A percentile compares a stretch with the other conserved stretches of the same genome.
These are phyloP conservation scores for Aethionema arabicum DNA, from an alignment of 345 rosid species.

Conservation along the genomic window DNA sequence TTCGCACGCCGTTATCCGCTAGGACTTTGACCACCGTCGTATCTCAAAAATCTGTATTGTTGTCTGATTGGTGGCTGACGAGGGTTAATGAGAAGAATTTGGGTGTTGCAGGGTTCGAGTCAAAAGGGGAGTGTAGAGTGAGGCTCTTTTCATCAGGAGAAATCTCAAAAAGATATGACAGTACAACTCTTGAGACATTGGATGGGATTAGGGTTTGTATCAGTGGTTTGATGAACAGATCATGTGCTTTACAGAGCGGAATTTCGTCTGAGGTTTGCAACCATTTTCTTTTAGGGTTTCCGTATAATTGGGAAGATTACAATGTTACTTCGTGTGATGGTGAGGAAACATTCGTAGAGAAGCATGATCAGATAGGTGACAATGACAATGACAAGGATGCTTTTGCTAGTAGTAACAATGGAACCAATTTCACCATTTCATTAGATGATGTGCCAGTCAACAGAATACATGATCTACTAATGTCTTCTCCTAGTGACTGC, in stretches of 20 bases:
- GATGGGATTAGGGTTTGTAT: slow-evolving; percentile 30
- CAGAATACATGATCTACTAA: slow-evolving; percentile 23
- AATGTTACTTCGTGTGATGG: not conserved
- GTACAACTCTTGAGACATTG: slow-evolving; percentile 23
- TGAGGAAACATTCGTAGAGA: slow-evolving; percentile 6
- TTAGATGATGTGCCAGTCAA: slow-evolving; percentile 33
- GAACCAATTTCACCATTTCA: not conserved
- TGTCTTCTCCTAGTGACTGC: not conserved
- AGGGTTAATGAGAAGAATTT: slow-evolving; percentile 9
- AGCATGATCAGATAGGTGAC: not conserved
- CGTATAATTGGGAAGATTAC: slow-evolving; percentile 22
- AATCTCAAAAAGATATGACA: slow-evolving; percentile 24
- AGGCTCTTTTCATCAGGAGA: slow-evolving; percentile 30
- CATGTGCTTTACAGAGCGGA: slow-evolving; percentile 15
- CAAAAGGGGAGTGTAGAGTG: slow-evolving; percentile 14
- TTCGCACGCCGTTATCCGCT: slow-evolving; percentile 8
- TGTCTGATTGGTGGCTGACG: slow-evolving; percentile 35
- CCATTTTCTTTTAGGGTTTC: slow-evolving; percentile 32
- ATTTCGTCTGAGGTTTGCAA: slow-evolving; percentile 22
- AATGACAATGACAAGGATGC: not conserved
- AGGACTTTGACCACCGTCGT: slow-evolving; percentile 17
- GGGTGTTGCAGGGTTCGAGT: slow-evolving; percentile 27
- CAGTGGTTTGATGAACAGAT: slow-evolving; percentile 21
- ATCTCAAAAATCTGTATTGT: slow-evolving; percentile 13
- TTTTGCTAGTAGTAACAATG: not conserved